Conservation (phyloP, 2,329 filamentous ascomycete species). For the Colletotrichum godetiae region DNA sequence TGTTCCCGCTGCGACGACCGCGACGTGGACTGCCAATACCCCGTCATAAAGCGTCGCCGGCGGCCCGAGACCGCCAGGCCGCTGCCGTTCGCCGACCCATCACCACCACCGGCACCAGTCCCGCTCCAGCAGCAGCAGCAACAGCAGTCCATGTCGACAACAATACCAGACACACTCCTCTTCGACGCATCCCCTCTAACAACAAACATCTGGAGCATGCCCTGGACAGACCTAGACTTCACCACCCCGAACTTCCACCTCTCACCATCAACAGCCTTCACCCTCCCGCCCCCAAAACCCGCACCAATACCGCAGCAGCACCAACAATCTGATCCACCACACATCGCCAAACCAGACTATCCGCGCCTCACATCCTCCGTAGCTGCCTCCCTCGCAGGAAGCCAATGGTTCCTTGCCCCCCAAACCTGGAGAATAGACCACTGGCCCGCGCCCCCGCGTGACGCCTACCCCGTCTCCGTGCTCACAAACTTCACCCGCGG, state of each 20-base stretch:
- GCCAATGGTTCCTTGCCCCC: slow-evolving; percentile 38
- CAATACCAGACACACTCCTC: not conserved
- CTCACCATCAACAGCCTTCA: not conserved
- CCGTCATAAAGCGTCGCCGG: slow-evolving; percentile 14
- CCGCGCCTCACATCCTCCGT: not conserved
- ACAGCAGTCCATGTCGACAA: not conserved
- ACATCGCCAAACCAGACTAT: not conserved
- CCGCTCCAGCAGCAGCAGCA: not conserved
- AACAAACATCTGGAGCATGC: not conserved
- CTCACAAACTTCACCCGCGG: slow-evolving; percentile 42
- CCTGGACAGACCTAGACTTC: slow-evolving; percentile 3
- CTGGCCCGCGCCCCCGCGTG: slow-evolving; percentile 5
- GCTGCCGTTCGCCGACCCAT: not conserved
- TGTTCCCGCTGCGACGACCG: slow-evolving; percentile 45
- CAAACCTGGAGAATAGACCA: slow-evolving; percentile 36
- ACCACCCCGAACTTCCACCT: not conserved
- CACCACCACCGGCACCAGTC: not conserved
- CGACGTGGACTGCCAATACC: slow-evolving; percentile 39
- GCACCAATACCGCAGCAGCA: not conserved
- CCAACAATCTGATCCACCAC: not conserved
- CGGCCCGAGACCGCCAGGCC: not conserved
- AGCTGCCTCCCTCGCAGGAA: not conserved
- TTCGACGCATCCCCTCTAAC: not conserved
- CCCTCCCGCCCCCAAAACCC: not conserved
- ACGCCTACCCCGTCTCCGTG: slow-evolving; percentile 22